Base-by-base conservation (phyloP, 2,329 filamentous ascomycete species). In the Colletotrichum sp. region DNA sequence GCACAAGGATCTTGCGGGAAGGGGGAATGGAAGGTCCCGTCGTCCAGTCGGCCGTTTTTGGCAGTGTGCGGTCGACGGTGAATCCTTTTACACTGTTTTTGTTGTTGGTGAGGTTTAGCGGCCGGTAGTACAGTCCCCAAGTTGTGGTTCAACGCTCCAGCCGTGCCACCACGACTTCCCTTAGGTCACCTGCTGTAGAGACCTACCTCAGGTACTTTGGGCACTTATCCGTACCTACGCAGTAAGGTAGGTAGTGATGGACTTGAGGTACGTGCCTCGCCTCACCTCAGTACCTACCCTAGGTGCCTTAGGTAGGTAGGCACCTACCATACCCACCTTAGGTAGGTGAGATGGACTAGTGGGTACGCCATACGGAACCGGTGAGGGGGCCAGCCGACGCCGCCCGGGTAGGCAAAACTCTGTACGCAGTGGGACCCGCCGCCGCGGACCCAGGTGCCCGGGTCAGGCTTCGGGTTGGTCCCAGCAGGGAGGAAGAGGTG, bases 91-190 rank as follows among this genome's bases (percentile, higher is more conserved):
- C 30, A 61, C 26, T 61, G 9, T 60, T 30, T 34, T 30, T 61
- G 59, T 30, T 30, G 8, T 61, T 30, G 55, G 55, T n/a, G n/a
- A 34, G 28, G 28, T 64, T 18, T 36, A 32, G 60, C 26, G 32
- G 30, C 59, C 28, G 60, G 60, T 66, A 66, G 63, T 48, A n/a
- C 18, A 24, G 71, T 72, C 55, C 71, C 64, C 71, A 63, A 39
- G 55, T 39, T 72, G 13, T 70, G 71, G 66, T 70, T 70, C 71
- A 74, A 74, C 57, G 59, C 71, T 70, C 66, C 18, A 24, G 26
- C 57, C 6, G 61, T 14, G 18, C 32, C 52, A 43, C 39, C 39
- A 43, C 39, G 9, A 43, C 39, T n/a, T n/a, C 39, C 18, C 39
- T n/a, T 43, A n/a, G 39, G 36, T 39, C 36, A 39, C 36, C 36